A percentile compares a stretch with the other conserved stretches of the same genome.
phyloP scores from a whole-genome alignment of 768 basidiomycete species.

The Multifurca ochricompacta region DNA sequence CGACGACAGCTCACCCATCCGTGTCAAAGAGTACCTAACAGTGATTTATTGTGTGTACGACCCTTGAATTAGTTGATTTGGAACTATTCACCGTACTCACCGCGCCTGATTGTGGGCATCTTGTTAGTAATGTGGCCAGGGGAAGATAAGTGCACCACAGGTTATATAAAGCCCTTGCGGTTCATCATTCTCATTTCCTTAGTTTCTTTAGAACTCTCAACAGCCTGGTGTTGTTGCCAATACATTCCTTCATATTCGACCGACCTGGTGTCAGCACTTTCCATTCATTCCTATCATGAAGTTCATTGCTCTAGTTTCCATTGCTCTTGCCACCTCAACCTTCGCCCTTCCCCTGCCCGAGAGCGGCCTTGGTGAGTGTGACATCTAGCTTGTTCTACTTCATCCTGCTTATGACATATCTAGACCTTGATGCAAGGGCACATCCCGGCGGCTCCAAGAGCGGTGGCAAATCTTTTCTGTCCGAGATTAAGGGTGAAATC shows the following conservation, averaged over 20 bases:
- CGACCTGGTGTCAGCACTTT: no score
- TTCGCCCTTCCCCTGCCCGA: constrained; percentile 14
- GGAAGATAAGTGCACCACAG: not conserved
- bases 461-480: constrained; percentile 50
- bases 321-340: constrained; percentile 26
- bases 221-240: no score
- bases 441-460: constrained; percentile 39
- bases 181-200: no score
- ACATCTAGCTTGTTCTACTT: not conserved
- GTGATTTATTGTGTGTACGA: not conserved
- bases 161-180: no score
- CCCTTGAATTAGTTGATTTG: not conserved
- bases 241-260: no score
- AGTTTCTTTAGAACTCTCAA: no score
- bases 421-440: constrained; percentile 37
- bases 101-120: constrained; percentile 40
- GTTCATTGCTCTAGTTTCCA: constrained; percentile 10
- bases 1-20: constrained; percentile 52
- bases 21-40: constrained; percentile 61
- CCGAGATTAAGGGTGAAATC: no score
- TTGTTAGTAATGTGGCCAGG: not conserved
- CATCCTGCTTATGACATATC: not conserved
- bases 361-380: not conserved
- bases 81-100: constrained; percentile 32
- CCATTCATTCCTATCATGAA: no score